Conservation (phyloP, 2,329 filamentous ascomycete genomes). For the Paraphaeosphaeria minitans region DNA sequence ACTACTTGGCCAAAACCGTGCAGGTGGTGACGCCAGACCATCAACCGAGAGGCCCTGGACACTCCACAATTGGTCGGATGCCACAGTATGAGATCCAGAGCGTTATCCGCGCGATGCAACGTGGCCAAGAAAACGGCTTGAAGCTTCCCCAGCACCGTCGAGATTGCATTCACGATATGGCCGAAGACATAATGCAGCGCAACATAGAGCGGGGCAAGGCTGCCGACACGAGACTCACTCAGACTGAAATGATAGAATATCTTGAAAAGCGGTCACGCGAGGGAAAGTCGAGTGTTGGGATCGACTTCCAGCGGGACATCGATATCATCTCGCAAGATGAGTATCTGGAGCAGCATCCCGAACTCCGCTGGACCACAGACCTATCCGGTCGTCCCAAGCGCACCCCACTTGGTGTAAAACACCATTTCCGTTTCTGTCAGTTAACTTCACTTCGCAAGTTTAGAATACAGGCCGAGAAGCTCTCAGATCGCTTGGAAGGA, state of each 20-base stretch:
- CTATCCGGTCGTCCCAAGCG: too few species aligned
- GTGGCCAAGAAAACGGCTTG: conserved; percentile 27
- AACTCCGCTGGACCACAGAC: neutral
- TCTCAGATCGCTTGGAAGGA: conserved; percentile 32
- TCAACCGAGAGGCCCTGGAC: conserved; percentile 18
- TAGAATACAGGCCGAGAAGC: conserved; percentile 16
- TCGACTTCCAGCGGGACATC: conserved; percentile 20
- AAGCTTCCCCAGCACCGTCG: conserved; percentile 34
- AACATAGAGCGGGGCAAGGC: conserved; percentile 20
- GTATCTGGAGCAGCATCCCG: conserved; percentile 13
- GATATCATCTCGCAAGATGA: conserved; percentile 14
- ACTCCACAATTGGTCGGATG: conserved; percentile 26
- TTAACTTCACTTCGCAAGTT: neutral
- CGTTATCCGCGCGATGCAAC: conserved; percentile 28
- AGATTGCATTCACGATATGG: conserved; percentile 32
- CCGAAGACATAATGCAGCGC: conserved; percentile 27
- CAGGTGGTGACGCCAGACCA: conserved; percentile 28
- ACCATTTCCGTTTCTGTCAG: conserved; percentile 9
- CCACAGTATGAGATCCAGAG: conserved; percentile 39
- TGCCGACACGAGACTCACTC: conserved; percentile 18
- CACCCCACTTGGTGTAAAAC: conserved; percentile 10
- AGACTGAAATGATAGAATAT: conserved; percentile 22
- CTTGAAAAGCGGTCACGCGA: conserved; percentile 26
- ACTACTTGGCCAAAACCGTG: conserved; percentile 65
- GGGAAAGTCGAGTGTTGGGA: conserved; percentile 27